phyloP scores from a whole-genome alignment of 2,329 filamentous ascomycete genomes.

The Peltaster fructicola region DNA sequence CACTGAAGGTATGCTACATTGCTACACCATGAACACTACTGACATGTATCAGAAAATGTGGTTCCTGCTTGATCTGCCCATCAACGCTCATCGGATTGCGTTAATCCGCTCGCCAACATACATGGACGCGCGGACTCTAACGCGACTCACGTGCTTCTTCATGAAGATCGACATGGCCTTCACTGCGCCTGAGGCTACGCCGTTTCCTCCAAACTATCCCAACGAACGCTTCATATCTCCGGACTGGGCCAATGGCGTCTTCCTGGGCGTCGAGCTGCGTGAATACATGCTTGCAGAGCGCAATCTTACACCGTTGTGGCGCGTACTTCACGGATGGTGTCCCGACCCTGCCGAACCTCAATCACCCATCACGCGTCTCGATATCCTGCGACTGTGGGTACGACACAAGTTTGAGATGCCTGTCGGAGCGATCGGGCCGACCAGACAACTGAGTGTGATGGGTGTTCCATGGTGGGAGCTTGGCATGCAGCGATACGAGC shows the following conservation, averaged over 20 bases:
- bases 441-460: conserved; percentile 21
- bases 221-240: conserved; percentile 3
- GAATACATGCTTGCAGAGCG: conserved; percentile 30
- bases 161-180: conserved; percentile 56
- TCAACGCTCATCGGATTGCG: conserved; percentile 35
- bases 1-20: conserved; percentile 6
- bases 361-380: conserved; percentile 21
- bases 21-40: conserved; percentile 15
- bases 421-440: neutral
- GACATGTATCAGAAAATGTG: conserved; percentile 41
- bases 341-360: conserved; percentile 7
- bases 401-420: conserved; percentile 35
- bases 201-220: conserved; percentile 6
- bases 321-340: conserved; percentile 40
- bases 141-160: conserved; percentile 45
- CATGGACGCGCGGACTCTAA: conserved; percentile 44
- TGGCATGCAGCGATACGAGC: conserved; percentile 36
- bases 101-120: conserved; percentile 35
- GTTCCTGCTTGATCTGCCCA: conserved; percentile 51
- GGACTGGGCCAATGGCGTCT: conserved; percentile 24
- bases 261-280: conserved; percentile 29
- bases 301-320: conserved; percentile 29
- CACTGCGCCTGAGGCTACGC: conserved; percentile 37
- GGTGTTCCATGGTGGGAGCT: conserved; percentile 36
- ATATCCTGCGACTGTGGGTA: conserved; percentile 40